Evolutionary conservation across 176 grass and related monocot genomes (phyloP).

Genomic region (Hsuehochloa calcarea): DNA sequence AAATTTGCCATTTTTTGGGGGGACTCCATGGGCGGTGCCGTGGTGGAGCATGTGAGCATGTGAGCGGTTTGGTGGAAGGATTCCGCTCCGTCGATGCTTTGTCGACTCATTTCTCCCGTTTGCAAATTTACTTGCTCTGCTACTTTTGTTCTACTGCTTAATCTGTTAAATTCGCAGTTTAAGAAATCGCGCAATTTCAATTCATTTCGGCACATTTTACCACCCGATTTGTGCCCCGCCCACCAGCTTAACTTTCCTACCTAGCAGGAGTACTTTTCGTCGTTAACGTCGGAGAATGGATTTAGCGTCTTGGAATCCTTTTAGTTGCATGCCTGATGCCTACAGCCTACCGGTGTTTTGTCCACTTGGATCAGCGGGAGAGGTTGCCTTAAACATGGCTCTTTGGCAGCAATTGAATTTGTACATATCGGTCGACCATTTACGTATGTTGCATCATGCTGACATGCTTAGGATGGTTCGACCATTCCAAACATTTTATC

Average conservation of each 20-base stretch:
- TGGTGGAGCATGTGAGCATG: not conserved
- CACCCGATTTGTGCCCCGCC: not conserved
- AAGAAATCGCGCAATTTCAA: not conserved
- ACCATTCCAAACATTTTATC: not conserved
- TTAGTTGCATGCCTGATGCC: conserved; percentile 11
- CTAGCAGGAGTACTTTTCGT: not conserved
- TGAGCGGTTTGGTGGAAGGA: not conserved
- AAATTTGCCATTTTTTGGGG: not conserved
- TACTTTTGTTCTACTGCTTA: not conserved
- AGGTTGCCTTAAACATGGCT: not conserved
- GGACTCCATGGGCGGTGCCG: not conserved
- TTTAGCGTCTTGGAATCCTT: not conserved
- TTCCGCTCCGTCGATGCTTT: not conserved
- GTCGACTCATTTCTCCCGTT: not conserved
- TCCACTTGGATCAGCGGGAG: conserved; percentile 5
- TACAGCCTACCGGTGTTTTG: conserved; percentile 18
- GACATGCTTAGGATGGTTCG: not conserved
- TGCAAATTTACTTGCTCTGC: not conserved
- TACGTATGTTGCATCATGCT: not conserved
- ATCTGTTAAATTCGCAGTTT: not conserved
- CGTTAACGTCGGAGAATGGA: conserved; percentile 13
- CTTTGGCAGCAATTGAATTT: conserved; percentile 12
- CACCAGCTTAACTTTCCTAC: not conserved
- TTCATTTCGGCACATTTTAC: conserved; percentile 10
- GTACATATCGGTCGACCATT: not conserved